Percentiles rank a stretch among this genome's conserved stretches.
These are phyloP conservation scores for Bipolaris gigantea DNA, from an alignment of 2,329 filamentous ascomycete genomes.

Conservation along the genomic window DNA sequence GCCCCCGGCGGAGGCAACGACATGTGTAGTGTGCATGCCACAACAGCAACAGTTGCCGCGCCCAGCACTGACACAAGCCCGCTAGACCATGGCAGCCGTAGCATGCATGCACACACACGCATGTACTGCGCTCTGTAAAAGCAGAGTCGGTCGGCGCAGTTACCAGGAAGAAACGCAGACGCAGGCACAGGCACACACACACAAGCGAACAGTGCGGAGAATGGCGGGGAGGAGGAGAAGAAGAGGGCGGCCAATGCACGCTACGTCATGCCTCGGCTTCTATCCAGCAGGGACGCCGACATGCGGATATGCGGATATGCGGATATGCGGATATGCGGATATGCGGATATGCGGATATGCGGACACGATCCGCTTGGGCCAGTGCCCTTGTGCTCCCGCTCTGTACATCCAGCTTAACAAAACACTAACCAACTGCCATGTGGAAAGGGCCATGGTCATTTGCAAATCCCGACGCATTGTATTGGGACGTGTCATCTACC, in stretches of 20 bases:
- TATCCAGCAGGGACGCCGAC: too few relatives aligned
- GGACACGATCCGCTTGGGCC: not conserved
- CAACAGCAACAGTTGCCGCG: too few relatives aligned
- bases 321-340: not conserved
- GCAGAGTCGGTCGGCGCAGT: not conserved
- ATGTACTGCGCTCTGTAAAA: not conserved
- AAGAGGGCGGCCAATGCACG: not conserved
- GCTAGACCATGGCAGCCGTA: not conserved
- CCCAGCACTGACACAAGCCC: too few relatives aligned
- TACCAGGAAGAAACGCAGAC: not conserved
- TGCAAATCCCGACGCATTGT: not conserved
- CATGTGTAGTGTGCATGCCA: too few relatives aligned
- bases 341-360: not conserved
- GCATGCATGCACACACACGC: not conserved
- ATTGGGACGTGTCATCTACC: not conserved
- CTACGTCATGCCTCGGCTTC: slow-evolving; percentile 8
- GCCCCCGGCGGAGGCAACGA: too few relatives aligned
- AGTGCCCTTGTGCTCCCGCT: too few relatives aligned
- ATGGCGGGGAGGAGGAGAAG: not conserved
- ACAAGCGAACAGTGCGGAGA: not conserved
- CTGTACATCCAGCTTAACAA: too few relatives aligned
- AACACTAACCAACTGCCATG: not conserved
- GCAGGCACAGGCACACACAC: too few relatives aligned
- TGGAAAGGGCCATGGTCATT: not conserved
- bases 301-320: not conserved